Evolutionary conservation across 148 eudicot genomes (phyloP), one percentile per base, ranked within the genome.

Genomic region (Limonium bicolor): DNA sequence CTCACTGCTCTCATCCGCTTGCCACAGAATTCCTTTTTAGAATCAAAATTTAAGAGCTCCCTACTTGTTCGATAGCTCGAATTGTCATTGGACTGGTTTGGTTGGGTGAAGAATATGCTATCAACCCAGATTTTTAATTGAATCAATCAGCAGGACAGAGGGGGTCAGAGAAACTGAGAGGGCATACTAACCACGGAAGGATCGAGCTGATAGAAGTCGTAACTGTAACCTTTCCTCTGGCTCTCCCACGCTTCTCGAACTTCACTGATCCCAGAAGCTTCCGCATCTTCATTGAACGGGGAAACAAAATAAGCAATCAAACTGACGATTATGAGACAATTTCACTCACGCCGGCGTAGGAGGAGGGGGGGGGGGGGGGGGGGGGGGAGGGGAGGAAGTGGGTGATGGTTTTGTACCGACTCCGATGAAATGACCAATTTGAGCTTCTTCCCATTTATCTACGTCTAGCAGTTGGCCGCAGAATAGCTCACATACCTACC

Each of bases 241-340:
- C 84, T 81, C 65, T 90, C 99, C 95, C 95, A 90, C 11, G 76
- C 94, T 61, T 75, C 76, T 51, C 62, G 59, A 38, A 81, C 76
- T 69, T 81, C 69, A 36, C 61, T 51, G 8, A 85, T 55, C 53
- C 88, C 94, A 53, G 93, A 64, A 19, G 78, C 54, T 4, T 64
- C 77, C 62, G 68, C 86, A 69, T 90, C 99, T 90, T 48, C 64
- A 48, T 16, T 23, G n/a, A 46, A 4, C 47, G 22, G 17, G 19
- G 8, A 15, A 18, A 16, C 8, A 46, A 29, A 38, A 12, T 28
- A 30, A 19, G 6, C 34, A 49, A 31, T 25, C 17, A 21, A 18
- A 14, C 18, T 44, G 41, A 5, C 4, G 7, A 51, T 26, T 23
- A 9, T 18, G 13, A 41, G 11, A 14, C 20, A 16, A 0, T 27